Conservation (phyloP, 2,329 filamentous ascomycete species). For the Penicillium paneum region DNA sequence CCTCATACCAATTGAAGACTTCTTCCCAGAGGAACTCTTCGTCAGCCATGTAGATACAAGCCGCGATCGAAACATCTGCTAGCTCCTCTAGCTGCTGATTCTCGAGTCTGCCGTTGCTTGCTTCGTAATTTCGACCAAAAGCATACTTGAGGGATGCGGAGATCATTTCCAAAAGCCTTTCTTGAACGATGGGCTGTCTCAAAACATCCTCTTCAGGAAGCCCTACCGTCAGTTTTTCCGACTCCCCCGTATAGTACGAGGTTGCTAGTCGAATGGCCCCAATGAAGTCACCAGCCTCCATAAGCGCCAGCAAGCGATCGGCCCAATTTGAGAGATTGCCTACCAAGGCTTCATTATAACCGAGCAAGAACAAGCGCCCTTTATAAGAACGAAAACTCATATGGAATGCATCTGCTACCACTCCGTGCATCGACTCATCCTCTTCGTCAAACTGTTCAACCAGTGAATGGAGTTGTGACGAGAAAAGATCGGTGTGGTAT, state of each 20-base stretch:
- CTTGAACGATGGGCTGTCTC: constrained; percentile 76
- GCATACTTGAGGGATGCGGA: constrained; percentile 85
- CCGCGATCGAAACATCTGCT: constrained; percentile 76
- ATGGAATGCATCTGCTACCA: constrained; percentile 94
- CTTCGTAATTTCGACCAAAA: constrained; percentile 63
- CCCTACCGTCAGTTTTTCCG: constrained; percentile 92
- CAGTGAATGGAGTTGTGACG: constrained; percentile 74
- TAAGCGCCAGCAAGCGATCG: constrained; percentile 84
- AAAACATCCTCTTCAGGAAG: constrained; percentile 76
- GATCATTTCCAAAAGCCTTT: constrained; percentile 91
- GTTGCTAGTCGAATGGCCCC: constrained; percentile 86
- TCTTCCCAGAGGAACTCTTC: constrained; percentile 85
- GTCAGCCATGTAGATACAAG: constrained; percentile 74
- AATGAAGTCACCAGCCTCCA: constrained; percentile 96
- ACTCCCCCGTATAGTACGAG: constrained; percentile 83
- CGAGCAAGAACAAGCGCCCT: constrained; percentile 83
- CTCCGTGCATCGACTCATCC: constrained; percentile 85
- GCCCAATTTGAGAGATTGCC: constrained; percentile 96
- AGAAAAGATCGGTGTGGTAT: constrained; percentile 88
- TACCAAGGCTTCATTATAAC: constrained; percentile 90
- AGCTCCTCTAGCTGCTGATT: constrained; percentile 69
- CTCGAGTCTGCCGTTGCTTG: constrained; percentile 50
- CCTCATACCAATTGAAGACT: constrained; percentile 86
- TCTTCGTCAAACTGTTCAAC: constrained; percentile 87
- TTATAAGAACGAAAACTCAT: constrained; percentile 98